phyloP scores from a whole-genome alignment of 805 yeast genomes.

The Maudiozyma bulderi region DNA sequence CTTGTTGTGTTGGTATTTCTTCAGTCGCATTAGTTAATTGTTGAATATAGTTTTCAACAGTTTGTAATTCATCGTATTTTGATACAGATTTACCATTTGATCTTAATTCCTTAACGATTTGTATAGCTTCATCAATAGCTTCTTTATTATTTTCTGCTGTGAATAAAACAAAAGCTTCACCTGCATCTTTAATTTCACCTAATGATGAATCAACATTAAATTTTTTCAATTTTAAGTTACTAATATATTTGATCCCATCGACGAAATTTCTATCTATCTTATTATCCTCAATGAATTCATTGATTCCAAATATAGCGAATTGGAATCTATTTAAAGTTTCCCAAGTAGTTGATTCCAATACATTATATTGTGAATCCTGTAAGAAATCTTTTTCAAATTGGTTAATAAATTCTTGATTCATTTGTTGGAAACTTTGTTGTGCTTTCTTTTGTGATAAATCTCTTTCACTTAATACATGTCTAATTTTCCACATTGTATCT shows the following conservation, averaged over 20 bases:
- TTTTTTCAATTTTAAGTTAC: conserved; percentile 55
- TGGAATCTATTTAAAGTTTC: conserved; percentile 72
- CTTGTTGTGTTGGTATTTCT: not conserved
- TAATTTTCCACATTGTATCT: conserved; percentile 66
- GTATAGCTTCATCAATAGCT: conserved; percentile 33
- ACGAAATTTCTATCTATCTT: conserved; percentile 49
- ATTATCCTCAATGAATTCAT: conserved; percentile 50
- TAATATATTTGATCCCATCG: conserved; percentile 59
- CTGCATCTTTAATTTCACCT: conserved; percentile 15
- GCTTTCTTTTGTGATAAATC: conserved; percentile 60
- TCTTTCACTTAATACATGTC: conserved; percentile 82
- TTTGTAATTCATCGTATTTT: conserved; percentile 29
- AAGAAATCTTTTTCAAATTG: conserved; percentile 31
- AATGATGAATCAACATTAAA: conserved; percentile 26
- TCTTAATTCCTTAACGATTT: conserved; percentile 40
- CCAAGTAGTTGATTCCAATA: conserved; percentile 49
- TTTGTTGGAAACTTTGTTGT: conserved; percentile 34
- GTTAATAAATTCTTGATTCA: conserved; percentile 39
- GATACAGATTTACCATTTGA: conserved; percentile 27
- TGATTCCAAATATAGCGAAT: conserved; percentile 77
- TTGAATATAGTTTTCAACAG: conserved; percentile 26
- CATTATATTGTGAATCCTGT: conserved; percentile 37
- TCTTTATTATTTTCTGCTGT: conserved; percentile 35
- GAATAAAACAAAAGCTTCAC: conserved; percentile 42
- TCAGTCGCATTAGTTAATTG: conserved; percentile 16